A percentile compares a stretch with the other conserved stretches of the same genome.
These are phyloP conservation scores for Jimgerdemannia lactiflua DNA, from an alignment of 192 early-diverging fungal species.

Conservation along the genomic window DNA sequence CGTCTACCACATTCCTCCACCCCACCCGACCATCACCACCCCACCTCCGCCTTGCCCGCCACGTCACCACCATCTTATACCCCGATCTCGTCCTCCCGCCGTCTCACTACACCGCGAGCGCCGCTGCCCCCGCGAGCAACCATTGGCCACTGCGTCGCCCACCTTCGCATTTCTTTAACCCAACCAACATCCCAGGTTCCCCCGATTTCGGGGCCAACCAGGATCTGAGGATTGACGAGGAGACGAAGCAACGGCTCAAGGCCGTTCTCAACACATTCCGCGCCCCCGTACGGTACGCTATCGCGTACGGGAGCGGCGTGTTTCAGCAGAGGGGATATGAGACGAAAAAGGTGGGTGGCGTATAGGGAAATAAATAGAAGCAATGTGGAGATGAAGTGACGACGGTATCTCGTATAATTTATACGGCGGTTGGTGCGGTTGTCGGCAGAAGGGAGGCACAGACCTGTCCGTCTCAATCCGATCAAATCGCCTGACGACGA, in stretches of 20 bases:
- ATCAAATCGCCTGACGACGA: neutral
- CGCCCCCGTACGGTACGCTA: conserved; percentile 72
- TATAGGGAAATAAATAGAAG: neutral
- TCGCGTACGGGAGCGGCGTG: conserved; percentile 96
- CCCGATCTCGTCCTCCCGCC: too few relatives aligned
- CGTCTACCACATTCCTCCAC: too few relatives aligned
- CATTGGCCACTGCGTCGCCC: conserved; percentile 1
- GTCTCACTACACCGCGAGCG: too few relatives aligned
- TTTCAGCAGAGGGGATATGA: conserved; percentile 87
- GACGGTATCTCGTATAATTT: neutral
- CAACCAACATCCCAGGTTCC: conserved; percentile 35
- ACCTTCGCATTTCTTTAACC: conserved; percentile 10
- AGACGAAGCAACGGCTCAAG: conserved; percentile 44
- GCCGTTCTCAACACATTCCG: conserved; percentile 43
- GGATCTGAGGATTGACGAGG: conserved; percentile 53
- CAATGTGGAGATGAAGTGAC: neutral
- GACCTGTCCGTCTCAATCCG: too few relatives aligned
- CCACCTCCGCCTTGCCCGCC: too few relatives aligned
- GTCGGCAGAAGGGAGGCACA: too few relatives aligned
- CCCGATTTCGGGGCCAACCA: conserved; percentile 61
- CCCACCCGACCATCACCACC: too few relatives aligned
- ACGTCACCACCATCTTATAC: too few relatives aligned
- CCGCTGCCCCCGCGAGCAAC: neutral
- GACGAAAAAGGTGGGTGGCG: conserved; percentile 27
- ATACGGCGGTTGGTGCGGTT: too few relatives aligned